Evolutionary conservation across 768 basidiomycete species (phyloP).

Genomic region (Lyophyllum semitale): DNA sequence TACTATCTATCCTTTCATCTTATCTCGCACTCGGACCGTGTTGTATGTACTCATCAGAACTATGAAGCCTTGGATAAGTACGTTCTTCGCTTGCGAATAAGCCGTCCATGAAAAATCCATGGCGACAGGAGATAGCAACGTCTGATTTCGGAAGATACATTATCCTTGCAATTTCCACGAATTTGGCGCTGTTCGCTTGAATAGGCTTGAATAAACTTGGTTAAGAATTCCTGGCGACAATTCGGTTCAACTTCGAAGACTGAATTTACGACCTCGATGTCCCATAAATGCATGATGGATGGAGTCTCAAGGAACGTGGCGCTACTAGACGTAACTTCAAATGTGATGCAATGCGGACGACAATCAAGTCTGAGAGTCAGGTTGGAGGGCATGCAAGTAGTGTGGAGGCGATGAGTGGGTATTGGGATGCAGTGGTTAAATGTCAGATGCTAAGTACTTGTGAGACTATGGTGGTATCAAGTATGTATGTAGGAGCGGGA

Average conservation of each 20-base stretch:
- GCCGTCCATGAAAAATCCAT: too few relatives aligned
- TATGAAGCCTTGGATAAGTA: too few relatives aligned
- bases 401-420: neutral
- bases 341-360: neutral
- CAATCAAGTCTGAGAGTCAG: neutral
- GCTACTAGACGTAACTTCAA: neutral
- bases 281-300: neutral
- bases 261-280: too few relatives aligned
- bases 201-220: neutral
- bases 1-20: neutral
- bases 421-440: neutral
- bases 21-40: neutral
- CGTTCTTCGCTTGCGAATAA: too few relatives aligned
- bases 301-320: neutral
- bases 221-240: neutral
- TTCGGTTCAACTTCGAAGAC: neutral
- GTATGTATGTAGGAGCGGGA: neutral
- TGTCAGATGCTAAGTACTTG: slow-evolving; percentile 10
- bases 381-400: neutral
- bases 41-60: slow-evolving; percentile 5
- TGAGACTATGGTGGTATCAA: slow-evolving; percentile 5
- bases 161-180: too few relatives aligned
- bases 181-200: neutral
- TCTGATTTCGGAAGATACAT: neutral
- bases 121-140: too few relatives aligned